Conservation (phyloP, 306 rosid species). For the Fragaria nilgerrensis region DNA sequence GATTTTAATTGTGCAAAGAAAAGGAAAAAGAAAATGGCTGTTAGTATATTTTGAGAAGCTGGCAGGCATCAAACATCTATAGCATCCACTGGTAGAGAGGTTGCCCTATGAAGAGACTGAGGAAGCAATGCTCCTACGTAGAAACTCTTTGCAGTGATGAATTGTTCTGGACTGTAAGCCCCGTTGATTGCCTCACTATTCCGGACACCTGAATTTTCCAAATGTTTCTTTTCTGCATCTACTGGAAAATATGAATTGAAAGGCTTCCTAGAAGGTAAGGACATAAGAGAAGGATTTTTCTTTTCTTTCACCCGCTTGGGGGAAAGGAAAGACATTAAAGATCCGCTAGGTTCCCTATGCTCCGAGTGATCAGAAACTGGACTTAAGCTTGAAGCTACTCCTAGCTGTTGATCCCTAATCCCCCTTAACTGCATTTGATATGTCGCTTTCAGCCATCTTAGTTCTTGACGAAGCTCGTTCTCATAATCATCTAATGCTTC, state of each 20-base stretch:
- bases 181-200: constrained; percentile 26
- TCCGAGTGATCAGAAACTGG: constrained; percentile 39
- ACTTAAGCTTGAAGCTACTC: constrained; percentile 33
- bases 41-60: constrained; percentile 11
- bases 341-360: constrained; percentile 30
- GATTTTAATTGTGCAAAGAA: not conserved
- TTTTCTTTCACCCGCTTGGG: constrained; percentile 29
- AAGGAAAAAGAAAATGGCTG: not conserved
- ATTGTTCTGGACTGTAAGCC: constrained; percentile 44
- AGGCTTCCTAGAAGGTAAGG: constrained; percentile 31
- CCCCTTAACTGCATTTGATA: constrained; percentile 91
- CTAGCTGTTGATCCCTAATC: constrained; percentile 69
- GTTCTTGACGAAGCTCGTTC: constrained; percentile 90
- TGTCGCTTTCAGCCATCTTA: constrained; percentile 97
- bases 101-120: constrained; percentile 75
- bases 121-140: constrained; percentile 59
- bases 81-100: constrained; percentile 97
- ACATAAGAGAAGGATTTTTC: constrained; percentile 27
- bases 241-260: constrained; percentile 10
- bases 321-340: constrained; percentile 23
- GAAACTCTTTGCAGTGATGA: constrained; percentile 60
- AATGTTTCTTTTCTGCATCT: constrained; percentile 31
- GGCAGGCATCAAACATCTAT: constrained; percentile 47
- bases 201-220: constrained; percentile 34
- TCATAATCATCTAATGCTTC: constrained; percentile 47